Conservation (phyloP, 148 eudicot genomes). For the Fallopia convolvulus region DNA sequence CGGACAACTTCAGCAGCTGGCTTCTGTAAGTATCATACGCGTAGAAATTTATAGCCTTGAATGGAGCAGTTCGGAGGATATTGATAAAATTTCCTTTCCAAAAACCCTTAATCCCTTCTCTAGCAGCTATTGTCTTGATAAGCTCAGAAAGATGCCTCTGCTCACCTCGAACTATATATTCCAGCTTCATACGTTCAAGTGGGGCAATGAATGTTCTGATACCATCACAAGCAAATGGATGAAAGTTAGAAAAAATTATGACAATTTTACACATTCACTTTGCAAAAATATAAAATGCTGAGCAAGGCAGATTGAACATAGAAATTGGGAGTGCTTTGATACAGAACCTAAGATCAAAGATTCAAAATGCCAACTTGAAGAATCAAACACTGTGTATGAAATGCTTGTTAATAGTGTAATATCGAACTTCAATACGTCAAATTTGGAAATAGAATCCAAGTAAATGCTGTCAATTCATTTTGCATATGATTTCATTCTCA, state of each 20-base stretch:
- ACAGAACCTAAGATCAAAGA: background rate
- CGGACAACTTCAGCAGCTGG: conserved; percentile 59
- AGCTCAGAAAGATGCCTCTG: conserved; percentile 67
- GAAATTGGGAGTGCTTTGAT: background rate
- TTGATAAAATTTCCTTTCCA: conserved; percentile 99
- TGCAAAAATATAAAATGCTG: background rate
- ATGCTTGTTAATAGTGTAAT: background rate
- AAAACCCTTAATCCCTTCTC: conserved; percentile 86
- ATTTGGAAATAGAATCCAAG: background rate
- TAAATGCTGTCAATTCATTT: background rate
- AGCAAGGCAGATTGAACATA: background rate
- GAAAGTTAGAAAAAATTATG: conserved; percentile 10
- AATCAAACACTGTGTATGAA: background rate
- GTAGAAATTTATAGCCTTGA: conserved; percentile 87
- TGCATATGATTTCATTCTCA: background rate
- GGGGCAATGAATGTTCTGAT: conserved; percentile 94
- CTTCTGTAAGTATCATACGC: conserved; percentile 89
- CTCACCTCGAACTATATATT: conserved; percentile 93
- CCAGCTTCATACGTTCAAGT: conserved; percentile 92
- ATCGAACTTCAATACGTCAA: background rate
- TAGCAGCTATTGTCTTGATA: conserved; percentile 56
- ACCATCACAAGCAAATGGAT: conserved; percentile 13
- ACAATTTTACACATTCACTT: background rate
- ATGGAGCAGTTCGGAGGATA: conserved; percentile 93
- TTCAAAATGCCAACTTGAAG: background rate